phyloP scores from a whole-genome alignment of 2,329 filamentous ascomycete genomes.

The Volutella citrinella region DNA sequence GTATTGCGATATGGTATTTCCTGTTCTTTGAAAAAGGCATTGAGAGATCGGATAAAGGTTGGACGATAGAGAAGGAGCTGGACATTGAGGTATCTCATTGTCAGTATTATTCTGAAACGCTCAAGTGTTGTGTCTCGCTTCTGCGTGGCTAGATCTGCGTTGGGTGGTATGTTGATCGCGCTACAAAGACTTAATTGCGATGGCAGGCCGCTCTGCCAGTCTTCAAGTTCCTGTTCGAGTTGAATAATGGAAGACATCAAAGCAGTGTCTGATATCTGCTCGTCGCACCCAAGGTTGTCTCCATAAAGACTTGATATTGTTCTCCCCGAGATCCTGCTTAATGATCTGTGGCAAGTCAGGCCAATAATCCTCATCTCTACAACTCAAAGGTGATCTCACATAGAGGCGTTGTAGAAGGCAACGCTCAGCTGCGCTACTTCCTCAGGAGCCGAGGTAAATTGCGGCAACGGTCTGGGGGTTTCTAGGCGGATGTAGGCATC shows the following conservation, averaged over 20 bases:
- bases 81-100: slow-evolving; percentile 31
- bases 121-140: slow-evolving; percentile 17
- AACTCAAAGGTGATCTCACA: neutral
- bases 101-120: slow-evolving; percentile 38
- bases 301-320: slow-evolving; percentile 12
- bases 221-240: slow-evolving; percentile 13
- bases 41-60: slow-evolving; percentile 3
- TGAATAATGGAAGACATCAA: slow-evolving; percentile 10
- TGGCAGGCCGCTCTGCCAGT: slow-evolving; percentile 10
- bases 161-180: neutral
- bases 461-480: slow-evolving; percentile 1
- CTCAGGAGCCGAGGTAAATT: neutral
- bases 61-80: slow-evolving; percentile 30
- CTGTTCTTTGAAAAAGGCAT: neutral
- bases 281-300: slow-evolving; percentile 12
- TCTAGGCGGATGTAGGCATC: slow-evolving; percentile 14
- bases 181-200: neutral
- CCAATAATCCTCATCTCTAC: rapidly evolving
- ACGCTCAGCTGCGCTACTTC: slow-evolving; percentile 2
- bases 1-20: neutral
- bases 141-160: no score
- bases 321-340: slow-evolving; percentile 11
- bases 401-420: slow-evolving; percentile 12
- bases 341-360: slow-evolving; percentile 1
- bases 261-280: slow-evolving; percentile 3